A percentile compares a stretch with the other conserved stretches of the same genome.
Evolutionary conservation across 2,329 filamentous ascomycete species (phyloP).

Genomic region (Xylariaceae sp.): DNA sequence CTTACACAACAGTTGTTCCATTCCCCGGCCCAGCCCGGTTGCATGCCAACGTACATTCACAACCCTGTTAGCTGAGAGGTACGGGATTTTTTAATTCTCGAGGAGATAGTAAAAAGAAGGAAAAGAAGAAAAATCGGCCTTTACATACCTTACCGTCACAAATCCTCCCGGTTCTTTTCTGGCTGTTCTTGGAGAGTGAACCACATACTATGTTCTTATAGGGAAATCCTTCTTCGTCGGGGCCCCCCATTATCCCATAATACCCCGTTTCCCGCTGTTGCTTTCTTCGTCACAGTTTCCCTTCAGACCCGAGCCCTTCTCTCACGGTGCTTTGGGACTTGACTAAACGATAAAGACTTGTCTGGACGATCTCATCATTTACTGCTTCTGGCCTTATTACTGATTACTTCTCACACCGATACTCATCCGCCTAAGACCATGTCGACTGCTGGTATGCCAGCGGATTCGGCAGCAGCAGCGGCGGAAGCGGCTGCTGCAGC

Average conservation of each 20-base stretch:
- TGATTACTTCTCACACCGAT: background rate
- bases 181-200: background rate
- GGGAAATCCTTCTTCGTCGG: constrained; percentile 1
- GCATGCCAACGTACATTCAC: background rate
- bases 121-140: background rate
- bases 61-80: background rate
- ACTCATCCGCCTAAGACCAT: background rate
- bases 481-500: background rate
- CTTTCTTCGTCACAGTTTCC: background rate
- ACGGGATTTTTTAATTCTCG: background rate
- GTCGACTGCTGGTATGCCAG: background rate
- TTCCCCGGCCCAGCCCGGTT: constrained; percentile 1
- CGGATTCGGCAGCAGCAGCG: constrained; percentile 1
- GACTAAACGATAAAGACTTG: background rate
- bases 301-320: background rate
- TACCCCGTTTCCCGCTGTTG: background rate
- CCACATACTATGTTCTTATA: background rate
- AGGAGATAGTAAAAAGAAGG: background rate
- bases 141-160: background rate
- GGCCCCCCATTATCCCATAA: background rate
- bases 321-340: background rate
- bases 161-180: too few relatives aligned
- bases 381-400: background rate
- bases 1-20: constrained; percentile 1
- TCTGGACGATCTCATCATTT: background rate